Evolutionary conservation across 495 filamentous ascomycete genomes (phyloP), one percentile per base, ranked within the genome.

Genomic region (Melanomma pulvis-pyrius): DNA sequence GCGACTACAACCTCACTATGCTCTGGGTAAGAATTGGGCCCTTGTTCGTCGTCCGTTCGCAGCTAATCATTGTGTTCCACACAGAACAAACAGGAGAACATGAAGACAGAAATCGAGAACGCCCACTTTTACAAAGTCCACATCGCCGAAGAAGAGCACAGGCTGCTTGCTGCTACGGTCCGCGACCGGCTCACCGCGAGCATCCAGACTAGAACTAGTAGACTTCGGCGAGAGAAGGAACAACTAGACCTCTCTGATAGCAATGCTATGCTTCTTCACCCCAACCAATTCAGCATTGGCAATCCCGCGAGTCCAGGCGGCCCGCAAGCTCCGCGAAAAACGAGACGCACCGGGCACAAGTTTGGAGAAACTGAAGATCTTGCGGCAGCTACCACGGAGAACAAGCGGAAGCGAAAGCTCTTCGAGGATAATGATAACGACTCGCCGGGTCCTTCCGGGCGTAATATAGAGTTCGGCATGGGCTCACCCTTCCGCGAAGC

Each of bases 161-260:
- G 83, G 28, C 82, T 87, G 0, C 82, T 98, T n/a, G 81, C 90
- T 0, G 78, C 80, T 17, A 96, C 91, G 4, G 81, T 98, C 25
- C 90, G 92, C 41, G 89, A 96, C 63, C 92, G 94, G 29, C 82
- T 98, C 44, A 87, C 90, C 70, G 87, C 93, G 67, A 85, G 80
- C 19, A 84, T 98, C 54, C 87, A 84, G 15, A 81, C 85, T 32
- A 93, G 93, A 73, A 90, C 90, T 56, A 82, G 83, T 54, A 84
- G 89, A 47, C 79, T 98, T 41, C 84, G 88, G 71, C 88, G 89
- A 63, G 94, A 98, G 69, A 97, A 96, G 74, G 96, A 98, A 67
- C 78, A 87, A 73, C 75, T 96, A 36, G 94, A 98, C 67, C 90
- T 97, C 36, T 85, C 88, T 15, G 96, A 98, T 71, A 88, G 86